phyloP scores from a whole-genome alignment of 805 yeast species.

The Wickerhamiella galacta region DNA sequence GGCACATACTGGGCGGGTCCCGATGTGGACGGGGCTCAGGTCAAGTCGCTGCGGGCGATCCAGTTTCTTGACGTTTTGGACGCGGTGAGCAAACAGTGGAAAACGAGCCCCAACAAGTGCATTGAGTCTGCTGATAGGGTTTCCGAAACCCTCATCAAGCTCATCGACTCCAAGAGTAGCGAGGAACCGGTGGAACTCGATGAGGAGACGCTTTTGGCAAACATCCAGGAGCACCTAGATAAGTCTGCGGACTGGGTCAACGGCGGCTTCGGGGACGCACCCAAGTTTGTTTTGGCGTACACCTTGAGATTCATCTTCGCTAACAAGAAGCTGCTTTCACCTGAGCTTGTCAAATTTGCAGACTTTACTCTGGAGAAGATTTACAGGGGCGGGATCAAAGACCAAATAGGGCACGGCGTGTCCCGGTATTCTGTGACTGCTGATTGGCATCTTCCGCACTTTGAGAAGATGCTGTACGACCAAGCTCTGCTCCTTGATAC shows the following conservation, averaged over 20 bases:
- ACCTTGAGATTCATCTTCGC: conserved; percentile 16
- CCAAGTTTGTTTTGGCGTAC: conserved; percentile 23
- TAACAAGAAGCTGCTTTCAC: conserved; percentile 7
- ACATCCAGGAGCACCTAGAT: conserved; percentile 12
- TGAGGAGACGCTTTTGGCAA: conserved; percentile 8
- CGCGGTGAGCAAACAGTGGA: conserved; percentile 21
- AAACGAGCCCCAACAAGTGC: conserved; percentile 15
- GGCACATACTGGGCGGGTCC: conserved; percentile 27
- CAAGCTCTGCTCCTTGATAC: conserved; percentile 24
- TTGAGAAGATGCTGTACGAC: conserved; percentile 25
- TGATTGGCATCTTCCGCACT: conserved; percentile 27
- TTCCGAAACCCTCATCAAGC: conserved; percentile 13
- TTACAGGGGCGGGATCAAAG: conserved; percentile 24
- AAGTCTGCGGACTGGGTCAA: conserved; percentile 14
- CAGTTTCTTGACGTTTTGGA: conserved; percentile 19
- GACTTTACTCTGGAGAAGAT: conserved; percentile 17
- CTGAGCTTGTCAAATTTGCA: conserved; percentile 13
- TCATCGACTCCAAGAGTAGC: conserved; percentile 15
- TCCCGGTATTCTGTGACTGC: conserved; percentile 23
- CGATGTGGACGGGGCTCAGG: conserved; percentile 8
- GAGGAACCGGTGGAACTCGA: conserved; percentile 7
- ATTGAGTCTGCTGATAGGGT: conserved; percentile 16
- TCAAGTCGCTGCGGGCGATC: conserved; percentile 6
- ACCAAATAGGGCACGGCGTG: conserved; percentile 24
- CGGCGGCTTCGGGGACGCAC: conserved; percentile 24